A percentile compares a stretch with the other conserved stretches of the same genome.
Evolutionary conservation across 1,284 basidiomycete species (phyloP).

Genomic region (Takashimella koratensis): DNA sequence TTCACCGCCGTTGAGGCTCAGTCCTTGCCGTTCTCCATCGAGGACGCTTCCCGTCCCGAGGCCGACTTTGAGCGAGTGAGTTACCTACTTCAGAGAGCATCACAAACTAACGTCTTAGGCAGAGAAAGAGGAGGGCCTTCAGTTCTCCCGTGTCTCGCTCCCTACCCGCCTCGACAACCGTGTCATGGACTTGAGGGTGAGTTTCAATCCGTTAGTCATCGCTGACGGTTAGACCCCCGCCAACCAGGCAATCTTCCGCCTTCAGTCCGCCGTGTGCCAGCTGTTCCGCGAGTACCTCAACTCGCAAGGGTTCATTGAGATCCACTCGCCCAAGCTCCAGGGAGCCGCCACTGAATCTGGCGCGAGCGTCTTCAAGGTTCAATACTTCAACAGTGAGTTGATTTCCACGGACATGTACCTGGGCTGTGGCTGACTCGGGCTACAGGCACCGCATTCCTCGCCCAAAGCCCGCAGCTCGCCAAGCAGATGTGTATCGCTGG

Average conservation of each 20-base stretch:
- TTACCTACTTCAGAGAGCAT: neutral
- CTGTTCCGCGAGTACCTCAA: conserved; percentile 86
- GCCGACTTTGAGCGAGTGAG: conserved; percentile 56
- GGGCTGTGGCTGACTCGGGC: neutral
- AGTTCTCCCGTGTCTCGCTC: conserved; percentile 63
- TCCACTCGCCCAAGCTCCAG: conserved; percentile 96
- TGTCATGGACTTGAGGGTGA: conserved; percentile 84
- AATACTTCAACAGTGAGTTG: conserved; percentile 85
- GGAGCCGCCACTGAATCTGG: conserved; percentile 96
- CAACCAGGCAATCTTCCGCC: conserved; percentile 93
- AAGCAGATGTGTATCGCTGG: conserved; percentile 99
- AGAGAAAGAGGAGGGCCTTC: conserved; percentile 58
- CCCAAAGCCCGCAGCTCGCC: conserved; percentile 93
- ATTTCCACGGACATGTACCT: neutral
- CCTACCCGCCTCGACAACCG: conserved; percentile 95
- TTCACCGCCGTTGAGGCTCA: conserved; percentile 76
- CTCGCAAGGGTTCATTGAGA: conserved; percentile 69
- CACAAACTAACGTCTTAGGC: conserved; percentile 19
- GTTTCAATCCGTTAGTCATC: conserved; percentile 22
- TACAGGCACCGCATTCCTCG: conserved; percentile 70
- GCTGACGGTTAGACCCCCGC: conserved; percentile 67
- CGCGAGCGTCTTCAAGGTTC: conserved; percentile 94
- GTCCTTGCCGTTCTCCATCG: conserved; percentile 81
- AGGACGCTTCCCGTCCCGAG: conserved; percentile 86
- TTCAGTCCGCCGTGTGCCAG: conserved; percentile 82